Conservation (phyloP, 257 asterid genomes). For the Lycium ferocissimum region DNA sequence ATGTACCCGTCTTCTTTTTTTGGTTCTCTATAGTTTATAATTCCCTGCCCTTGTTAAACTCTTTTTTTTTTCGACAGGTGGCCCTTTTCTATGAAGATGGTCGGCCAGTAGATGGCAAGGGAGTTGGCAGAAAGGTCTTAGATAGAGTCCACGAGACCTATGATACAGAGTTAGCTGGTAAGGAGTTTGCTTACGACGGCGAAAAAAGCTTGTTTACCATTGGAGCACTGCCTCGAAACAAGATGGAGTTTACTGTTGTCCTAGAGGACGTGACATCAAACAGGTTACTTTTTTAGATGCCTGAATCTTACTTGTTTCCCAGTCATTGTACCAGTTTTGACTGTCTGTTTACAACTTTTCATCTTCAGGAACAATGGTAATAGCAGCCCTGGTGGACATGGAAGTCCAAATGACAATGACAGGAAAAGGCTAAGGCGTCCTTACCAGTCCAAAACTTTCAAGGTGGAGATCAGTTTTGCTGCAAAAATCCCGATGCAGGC, state of each 20-base stretch:
- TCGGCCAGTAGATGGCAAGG: slow-evolving; percentile 90
- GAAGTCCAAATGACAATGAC: slow-evolving; percentile 62
- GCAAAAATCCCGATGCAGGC: slow-evolving; percentile 90
- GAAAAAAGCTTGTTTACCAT: slow-evolving; percentile 88
- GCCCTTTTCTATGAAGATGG: slow-evolving; percentile 93
- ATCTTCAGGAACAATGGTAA: slow-evolving; percentile 74
- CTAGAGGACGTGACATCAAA: slow-evolving; percentile 78
- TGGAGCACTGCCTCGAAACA: slow-evolving; percentile 85
- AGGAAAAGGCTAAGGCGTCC: slow-evolving; percentile 73
- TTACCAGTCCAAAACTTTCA: slow-evolving; percentile 73
- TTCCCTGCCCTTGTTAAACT: background rate
- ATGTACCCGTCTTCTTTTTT: background rate
- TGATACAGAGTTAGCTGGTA: slow-evolving; percentile 73
- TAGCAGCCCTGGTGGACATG: slow-evolving; percentile 65
- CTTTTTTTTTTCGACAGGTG: slow-evolving; percentile 52
- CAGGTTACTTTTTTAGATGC: slow-evolving; percentile 49
- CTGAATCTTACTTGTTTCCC: background rate
- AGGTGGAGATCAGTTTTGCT: slow-evolving; percentile 85
- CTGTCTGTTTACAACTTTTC: background rate
- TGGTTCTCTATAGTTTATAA: background rate
- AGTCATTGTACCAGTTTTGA: background rate
- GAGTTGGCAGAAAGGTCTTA: slow-evolving; percentile 83
- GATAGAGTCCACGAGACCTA: slow-evolving; percentile 83
- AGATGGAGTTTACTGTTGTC: slow-evolving; percentile 85
- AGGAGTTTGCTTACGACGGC: slow-evolving; percentile 86